Percentiles rank a stretch among this genome's conserved stretches.
These are phyloP conservation scores for Alternaria brassicae DNA, from an alignment of 2,329 filamentous ascomycete species.

Conservation along the genomic window DNA sequence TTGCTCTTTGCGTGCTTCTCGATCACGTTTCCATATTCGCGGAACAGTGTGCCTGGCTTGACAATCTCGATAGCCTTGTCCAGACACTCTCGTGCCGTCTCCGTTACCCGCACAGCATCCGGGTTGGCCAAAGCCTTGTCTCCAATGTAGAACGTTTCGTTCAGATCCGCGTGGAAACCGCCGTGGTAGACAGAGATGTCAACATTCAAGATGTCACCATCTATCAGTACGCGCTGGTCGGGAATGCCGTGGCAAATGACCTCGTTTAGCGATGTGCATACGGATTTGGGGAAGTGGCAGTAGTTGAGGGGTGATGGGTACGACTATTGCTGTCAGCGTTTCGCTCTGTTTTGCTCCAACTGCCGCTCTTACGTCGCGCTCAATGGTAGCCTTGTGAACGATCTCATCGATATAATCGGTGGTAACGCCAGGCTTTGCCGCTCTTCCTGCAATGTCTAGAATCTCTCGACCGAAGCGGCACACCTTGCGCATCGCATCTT, in stretches of 20 bases:
- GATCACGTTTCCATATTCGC: conserved; percentile 92
- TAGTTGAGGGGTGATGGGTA: conserved; percentile 97
- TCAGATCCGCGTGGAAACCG: conserved; percentile 94
- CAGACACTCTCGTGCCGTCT: conserved; percentile 86
- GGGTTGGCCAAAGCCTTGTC: conserved; percentile 83
- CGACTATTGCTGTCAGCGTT: conserved; percentile 64
- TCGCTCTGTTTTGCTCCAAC: not conserved
- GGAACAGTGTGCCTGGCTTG: conserved; percentile 90
- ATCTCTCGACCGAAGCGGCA: conserved; percentile 89
- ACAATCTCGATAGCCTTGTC: conserved; percentile 90
- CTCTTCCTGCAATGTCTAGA: conserved; percentile 86
- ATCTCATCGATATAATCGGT: conserved; percentile 95
- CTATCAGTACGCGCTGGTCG: conserved; percentile 82
- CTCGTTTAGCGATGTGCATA: conserved; percentile 96
- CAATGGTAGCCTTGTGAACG: conserved; percentile 92
- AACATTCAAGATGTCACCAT: conserved; percentile 97
- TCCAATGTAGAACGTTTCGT: conserved; percentile 98
- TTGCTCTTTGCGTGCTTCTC: conserved; percentile 90
- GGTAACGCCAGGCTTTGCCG: conserved; percentile 86
- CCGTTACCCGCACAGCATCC: conserved; percentile 87
- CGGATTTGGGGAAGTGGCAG: conserved; percentile 94
- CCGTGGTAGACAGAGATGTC: conserved; percentile 94
- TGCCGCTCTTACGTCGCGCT: conserved; percentile 75
- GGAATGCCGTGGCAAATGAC: conserved; percentile 99
- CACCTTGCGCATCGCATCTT: conserved; percentile 91